Evolutionary conservation across 169 alveolate species (phyloP), one percentile per base, ranked within the genome.

Genomic region (Cryptosporidium canis): DNA sequence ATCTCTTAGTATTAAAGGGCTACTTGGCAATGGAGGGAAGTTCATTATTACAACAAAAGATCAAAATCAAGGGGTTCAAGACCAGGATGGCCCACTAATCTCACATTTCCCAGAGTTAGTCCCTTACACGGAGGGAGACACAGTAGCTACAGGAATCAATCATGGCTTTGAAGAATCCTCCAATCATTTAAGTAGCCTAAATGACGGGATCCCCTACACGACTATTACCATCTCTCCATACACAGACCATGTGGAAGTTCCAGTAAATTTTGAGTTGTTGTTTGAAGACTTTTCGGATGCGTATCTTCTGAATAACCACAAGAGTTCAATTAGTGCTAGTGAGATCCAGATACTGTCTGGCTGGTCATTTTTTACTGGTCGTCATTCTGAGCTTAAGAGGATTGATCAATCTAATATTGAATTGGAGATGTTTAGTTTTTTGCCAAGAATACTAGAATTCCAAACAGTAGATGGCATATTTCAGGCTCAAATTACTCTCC

Each of bases 181-280:
- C 24, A 37, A 31, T 16, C 11, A 24, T 6, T 24, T 1, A 31
- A 31, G 31, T 31, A 11, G 16, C 16, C 21, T 33, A 3, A 3
- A 48, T 1, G 77, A 77, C 39, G 87, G 65, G 44, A 39, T 77
- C 61, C 71, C 87, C 11, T 58, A 58, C 45, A 35, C 16, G 16
- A 61, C 87, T 12, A 29, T 77, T 2, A 77, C 87, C 0, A 77
- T 77, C 31, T 77, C 87, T 24, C 87, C 87, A 7, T 77, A 77
- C 37, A 77, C 72, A 33, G 87, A 77, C 18, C 35, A 55, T 27
- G 35, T 29, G n/a, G 87, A 77, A 21, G 12, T 77, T 35, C 43
- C 44, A 3, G 35, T 77, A 18, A 44, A 58, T 27, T n/a, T 77
- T 39, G 72, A 77, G 29, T 18, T 77, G 4, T 11, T 35, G 18